A percentile compares a stretch with the other conserved stretches of the same genome.
phyloP scores from a whole-genome alignment of 2,329 filamentous ascomycete genomes.

The Bertia moriformis region DNA sequence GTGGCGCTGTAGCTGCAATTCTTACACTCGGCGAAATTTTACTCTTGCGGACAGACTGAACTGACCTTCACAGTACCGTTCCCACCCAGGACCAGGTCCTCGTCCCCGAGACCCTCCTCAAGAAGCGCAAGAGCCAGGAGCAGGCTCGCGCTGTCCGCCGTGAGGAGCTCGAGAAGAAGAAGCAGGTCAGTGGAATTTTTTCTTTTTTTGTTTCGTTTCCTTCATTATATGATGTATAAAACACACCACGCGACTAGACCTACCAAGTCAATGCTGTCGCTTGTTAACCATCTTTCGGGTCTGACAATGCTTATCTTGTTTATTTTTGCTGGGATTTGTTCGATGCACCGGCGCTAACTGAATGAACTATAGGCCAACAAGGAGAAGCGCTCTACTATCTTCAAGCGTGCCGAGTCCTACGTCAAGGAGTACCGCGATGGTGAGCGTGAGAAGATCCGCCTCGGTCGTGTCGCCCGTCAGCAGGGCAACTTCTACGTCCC shows the following conservation, averaged over 20 bases:
- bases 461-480: conserved; percentile 76
- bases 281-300: conserved; percentile 99
- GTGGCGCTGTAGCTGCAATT: conserved; percentile 83
- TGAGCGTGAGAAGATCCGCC: conserved; percentile 96
- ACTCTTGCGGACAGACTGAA: conserved; percentile 64
- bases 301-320: conserved; percentile 40
- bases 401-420: conserved; percentile 99
- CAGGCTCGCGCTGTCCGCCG: conserved; percentile 86
- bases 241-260: conserved; percentile 68
- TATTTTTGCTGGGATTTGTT: conserved; percentile 3
- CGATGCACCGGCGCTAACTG: conserved; percentile 17
- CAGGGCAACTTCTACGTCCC: conserved; percentile 88
- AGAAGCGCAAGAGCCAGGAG: conserved; percentile 99
- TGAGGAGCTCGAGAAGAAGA: conserved; percentile 70
- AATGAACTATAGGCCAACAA: conserved; percentile 66
- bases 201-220: conserved; percentile 6
- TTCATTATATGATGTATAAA: conserved; percentile 71
- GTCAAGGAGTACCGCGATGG: conserved; percentile 98
- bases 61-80: conserved; percentile 63
- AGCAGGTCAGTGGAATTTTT: conserved; percentile 55
- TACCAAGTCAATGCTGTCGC: conserved; percentile 88
- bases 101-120: conserved; percentile 97
- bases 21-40: conserved; percentile 66
- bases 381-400: conserved; percentile 96
- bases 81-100: conserved; percentile 90